phyloP scores from a whole-genome alignment of 2,329 filamentous ascomycete genomes.

The Sporothrix mexicana region DNA sequence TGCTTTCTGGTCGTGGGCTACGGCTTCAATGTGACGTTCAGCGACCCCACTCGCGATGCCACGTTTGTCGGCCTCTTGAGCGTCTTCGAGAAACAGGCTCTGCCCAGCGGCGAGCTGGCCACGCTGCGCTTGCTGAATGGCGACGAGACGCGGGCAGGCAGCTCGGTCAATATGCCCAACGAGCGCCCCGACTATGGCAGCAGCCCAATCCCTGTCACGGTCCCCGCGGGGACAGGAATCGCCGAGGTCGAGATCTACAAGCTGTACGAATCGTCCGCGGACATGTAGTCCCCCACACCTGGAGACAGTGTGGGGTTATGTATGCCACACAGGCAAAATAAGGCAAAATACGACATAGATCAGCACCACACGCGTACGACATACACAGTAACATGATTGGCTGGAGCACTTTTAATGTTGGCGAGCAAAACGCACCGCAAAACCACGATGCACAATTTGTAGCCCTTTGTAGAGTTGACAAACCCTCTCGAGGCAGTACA shows the following conservation, averaged over 20 bases:
- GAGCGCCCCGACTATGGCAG: constrained; percentile 62
- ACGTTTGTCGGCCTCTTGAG: constrained; percentile 49
- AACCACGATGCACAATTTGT: no score
- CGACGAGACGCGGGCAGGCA: constrained; percentile 52
- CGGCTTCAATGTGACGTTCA: constrained; percentile 48
- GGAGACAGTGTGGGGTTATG: no score
- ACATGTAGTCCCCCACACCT: no score
- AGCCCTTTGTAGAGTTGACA: no score
- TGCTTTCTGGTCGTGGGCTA: no score
- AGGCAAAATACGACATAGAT: no score
- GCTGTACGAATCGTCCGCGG: constrained; percentile 1
- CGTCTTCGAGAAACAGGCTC: constrained; percentile 45
- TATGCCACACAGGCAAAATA: no score
- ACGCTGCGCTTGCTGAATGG: constrained; percentile 44
- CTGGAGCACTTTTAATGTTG: no score
- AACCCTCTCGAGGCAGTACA: no score
- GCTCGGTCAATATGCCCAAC: constrained; percentile 59
- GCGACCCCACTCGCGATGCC: constrained; percentile 43
- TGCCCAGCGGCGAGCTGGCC: neutral
- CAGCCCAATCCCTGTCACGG: constrained; percentile 60
- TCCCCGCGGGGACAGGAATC: constrained; percentile 57
- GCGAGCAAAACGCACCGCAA: no score
- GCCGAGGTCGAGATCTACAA: constrained; percentile 50
- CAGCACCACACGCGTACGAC: no score
- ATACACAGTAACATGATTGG: no score